A percentile compares a stretch with the other conserved stretches of the same genome.
These are phyloP conservation scores for Russula lepida DNA, from an alignment of 768 basidiomycete species.

Conservation along the genomic window DNA sequence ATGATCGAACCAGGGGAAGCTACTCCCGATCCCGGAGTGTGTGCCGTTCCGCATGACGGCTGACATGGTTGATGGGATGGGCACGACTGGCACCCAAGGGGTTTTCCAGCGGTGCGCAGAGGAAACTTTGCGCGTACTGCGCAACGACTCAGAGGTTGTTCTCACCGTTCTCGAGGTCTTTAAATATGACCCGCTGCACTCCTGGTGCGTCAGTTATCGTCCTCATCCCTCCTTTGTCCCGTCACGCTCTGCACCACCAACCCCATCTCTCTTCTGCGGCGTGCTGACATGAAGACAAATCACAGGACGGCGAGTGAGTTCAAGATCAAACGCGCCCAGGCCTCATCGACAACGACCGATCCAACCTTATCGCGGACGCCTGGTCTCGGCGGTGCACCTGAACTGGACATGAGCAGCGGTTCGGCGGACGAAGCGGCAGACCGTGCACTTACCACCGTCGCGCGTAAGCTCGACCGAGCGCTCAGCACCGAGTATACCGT, in stretches of 20 bases:
- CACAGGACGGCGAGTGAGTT: conserved; percentile 70
- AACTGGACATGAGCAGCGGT: conserved; percentile 55
- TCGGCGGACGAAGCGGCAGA: conserved; percentile 82
- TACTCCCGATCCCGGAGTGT: conserved; percentile 69
- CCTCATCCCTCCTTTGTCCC: neutral
- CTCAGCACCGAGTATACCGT: conserved; percentile 91
- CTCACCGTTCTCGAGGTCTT: conserved; percentile 96
- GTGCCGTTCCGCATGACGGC: conserved; percentile 94
- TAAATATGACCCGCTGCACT: conserved; percentile 91
- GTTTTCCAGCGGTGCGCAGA: conserved; percentile 95
- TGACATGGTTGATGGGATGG: conserved; percentile 93
- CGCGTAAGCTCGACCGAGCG: conserved; percentile 72
- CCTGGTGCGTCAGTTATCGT: conserved; percentile 51
- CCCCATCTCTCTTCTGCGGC: neutral
- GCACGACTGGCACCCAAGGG: conserved; percentile 80
- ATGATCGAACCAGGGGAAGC: conserved; percentile 52
- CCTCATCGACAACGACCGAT: conserved; percentile 25
- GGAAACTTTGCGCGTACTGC: conserved; percentile 85
- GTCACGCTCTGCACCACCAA: neutral
- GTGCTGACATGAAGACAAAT: neutral
- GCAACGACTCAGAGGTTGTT: conserved; percentile 77
- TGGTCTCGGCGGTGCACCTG: conserved; percentile 32
- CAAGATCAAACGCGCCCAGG: conserved; percentile 60
- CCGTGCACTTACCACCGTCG: conserved; percentile 72
- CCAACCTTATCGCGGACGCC: conserved; percentile 24